phyloP scores from a whole-genome alignment of 768 basidiomycete genomes.

The Phylloporus arenicola region DNA sequence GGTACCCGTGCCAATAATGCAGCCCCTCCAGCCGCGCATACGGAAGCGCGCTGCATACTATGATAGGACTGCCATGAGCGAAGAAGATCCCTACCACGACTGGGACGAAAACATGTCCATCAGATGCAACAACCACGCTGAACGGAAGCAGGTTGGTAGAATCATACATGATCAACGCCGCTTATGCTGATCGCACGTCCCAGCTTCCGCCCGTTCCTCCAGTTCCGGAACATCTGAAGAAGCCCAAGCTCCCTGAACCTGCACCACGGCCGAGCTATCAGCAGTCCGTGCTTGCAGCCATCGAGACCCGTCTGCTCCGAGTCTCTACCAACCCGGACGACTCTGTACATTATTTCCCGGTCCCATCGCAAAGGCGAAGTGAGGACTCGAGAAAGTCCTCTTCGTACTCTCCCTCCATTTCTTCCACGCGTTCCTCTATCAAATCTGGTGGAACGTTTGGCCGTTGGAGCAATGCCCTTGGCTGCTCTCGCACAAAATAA shows the following conservation, averaged over 20 bases:
- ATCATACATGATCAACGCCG: background rate
- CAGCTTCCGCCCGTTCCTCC: constrained; percentile 26
- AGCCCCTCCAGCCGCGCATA: constrained; percentile 31
- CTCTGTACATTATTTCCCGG: constrained; percentile 32
- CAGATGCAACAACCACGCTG: constrained; percentile 4
- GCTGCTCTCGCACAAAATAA: constrained; percentile 21
- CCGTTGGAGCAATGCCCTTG: constrained; percentile 16
- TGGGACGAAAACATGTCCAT: constrained; percentile 34
- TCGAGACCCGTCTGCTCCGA: constrained; percentile 28
- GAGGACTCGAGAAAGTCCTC: constrained; percentile 25
- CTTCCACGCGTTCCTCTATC: constrained; percentile 17
- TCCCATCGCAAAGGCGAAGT: constrained; percentile 29
- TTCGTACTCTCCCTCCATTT: constrained; percentile 27
- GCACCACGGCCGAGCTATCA: constrained; percentile 25
- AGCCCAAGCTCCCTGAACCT: constrained; percentile 3
- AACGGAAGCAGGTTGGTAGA: constrained; percentile 21
- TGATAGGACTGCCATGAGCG: constrained; percentile 32
- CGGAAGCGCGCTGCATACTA: constrained; percentile 25
- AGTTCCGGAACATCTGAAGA: constrained; percentile 24
- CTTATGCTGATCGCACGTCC: constrained; percentile 1
- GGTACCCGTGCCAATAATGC: constrained; percentile 23
- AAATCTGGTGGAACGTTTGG: constrained; percentile 20
- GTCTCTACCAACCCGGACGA: constrained; percentile 23
- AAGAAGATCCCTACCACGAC: constrained; percentile 32
- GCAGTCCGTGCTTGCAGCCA: constrained; percentile 27